Evolutionary conservation across 192 early-diverging fungal genomes (phyloP), one percentile per base, ranked within the genome.

Genomic region (Dissophora ornata): DNA sequence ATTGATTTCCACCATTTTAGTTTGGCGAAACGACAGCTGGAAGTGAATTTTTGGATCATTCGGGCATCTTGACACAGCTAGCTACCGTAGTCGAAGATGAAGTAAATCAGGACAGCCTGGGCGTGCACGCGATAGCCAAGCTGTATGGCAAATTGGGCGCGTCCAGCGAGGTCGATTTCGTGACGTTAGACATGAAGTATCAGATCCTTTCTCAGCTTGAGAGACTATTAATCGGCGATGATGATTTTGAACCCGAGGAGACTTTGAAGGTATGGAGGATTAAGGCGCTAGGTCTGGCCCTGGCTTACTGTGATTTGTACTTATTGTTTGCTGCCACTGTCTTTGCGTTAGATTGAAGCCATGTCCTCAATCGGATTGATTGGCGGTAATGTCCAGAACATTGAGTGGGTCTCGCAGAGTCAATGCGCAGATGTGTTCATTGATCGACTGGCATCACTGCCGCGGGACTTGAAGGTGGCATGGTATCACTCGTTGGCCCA

Each of bases 401-500:
- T 62, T 18, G 64, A 67, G 15, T 77, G 64, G 73, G 15, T 77
- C 26, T 28, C 41, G 0, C 28, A 77, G 19, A 67, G 63, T 13
- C 41, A 32, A 3, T 67, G 73, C 30, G 44, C 58, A 10, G 24
- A 46, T 9, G 34, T 56, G 19, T 67, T 77, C 11, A 44, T 67
- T 10, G 29, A 4, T n/a, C 41, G 22, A 8, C 40, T 56, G 0
- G 7, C 29, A 0, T n/a, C 52, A 8, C 40, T 77, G 22, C 15
- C 55, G 1, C 57, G 73, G 6, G 73, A 77, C 24, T 22, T 28
- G 15, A 62, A 57, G n/a, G 73, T 77, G 6, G 59, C 52, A 15
- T 77, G 64, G 64, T 67, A 62, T 28, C 73, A 77, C 45, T 66
- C 73, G 1, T 34, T 77, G 5, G 73, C 73, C 2, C 73, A 77